A percentile compares a stretch with the other conserved stretches of the same genome.
Evolutionary conservation across 2,329 filamentous ascomycete species (phyloP).

Genomic region (Trichoderma lentiforme): DNA sequence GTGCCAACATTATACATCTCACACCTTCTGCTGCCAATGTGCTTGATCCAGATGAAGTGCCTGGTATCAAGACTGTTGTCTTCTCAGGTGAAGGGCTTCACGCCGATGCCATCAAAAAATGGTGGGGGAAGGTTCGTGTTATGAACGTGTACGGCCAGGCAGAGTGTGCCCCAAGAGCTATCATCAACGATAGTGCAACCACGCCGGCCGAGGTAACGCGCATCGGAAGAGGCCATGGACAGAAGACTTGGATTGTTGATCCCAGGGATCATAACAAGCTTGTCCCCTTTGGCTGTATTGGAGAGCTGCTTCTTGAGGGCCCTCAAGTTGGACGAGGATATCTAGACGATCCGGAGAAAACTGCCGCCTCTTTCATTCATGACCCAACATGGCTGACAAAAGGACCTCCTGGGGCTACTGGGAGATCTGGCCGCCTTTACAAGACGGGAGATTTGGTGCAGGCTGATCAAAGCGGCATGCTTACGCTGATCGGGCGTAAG

Average conservation of each 20-base stretch:
- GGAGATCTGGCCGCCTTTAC: not conserved
- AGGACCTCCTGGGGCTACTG: not conserved
- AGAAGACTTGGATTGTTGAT: not conserved
- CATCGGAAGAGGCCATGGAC: not conserved
- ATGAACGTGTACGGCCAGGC: not conserved
- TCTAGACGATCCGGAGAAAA: too few species aligned
- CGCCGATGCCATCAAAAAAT: not conserved
- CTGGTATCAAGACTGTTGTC: not conserved
- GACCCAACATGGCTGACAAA: not conserved
- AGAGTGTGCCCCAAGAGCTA: not conserved
- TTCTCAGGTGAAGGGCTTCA: not conserved
- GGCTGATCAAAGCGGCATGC: not conserved
- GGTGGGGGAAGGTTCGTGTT: not conserved
- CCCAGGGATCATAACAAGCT: not conserved
- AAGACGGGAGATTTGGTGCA: not conserved
- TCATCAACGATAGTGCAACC: not conserved
- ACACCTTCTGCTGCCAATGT: not conserved
- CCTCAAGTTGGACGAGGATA: too few species aligned
- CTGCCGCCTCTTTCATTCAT: too few species aligned
- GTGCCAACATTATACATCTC: not conserved
- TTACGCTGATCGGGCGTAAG: not conserved
- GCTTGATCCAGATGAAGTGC: not conserved
- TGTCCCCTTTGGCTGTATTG: not conserved
- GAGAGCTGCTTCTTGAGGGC: too few species aligned
- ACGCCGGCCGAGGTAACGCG: not conserved